Percentiles rank a stretch among this genome's conserved stretches.
Evolutionary conservation across 441 rosid species (phyloP).

Genomic region (Arabidopsis hybrid): DNA sequence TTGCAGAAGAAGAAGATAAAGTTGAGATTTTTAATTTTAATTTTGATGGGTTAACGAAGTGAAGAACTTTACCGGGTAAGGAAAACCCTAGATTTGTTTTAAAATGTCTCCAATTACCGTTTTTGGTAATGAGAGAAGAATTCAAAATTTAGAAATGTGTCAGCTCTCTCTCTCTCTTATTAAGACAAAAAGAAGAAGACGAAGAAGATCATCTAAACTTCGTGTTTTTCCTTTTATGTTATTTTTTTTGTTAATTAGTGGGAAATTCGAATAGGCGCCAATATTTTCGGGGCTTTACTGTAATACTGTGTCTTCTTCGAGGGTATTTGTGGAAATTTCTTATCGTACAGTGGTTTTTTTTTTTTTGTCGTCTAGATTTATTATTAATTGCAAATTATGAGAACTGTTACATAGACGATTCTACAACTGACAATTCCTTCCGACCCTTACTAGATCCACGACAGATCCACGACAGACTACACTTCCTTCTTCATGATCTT

Average conservation of each 20-base stretch:
- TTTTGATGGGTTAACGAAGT: not conserved
- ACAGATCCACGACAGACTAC: too few species aligned
- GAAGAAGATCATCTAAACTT: slow-evolving; percentile 18
- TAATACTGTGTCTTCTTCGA: not conserved
- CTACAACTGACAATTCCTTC: too few species aligned
- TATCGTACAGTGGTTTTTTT: too few species aligned
- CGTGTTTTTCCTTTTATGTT: not conserved
- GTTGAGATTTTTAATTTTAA: slow-evolving; percentile 16
- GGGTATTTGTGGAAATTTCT: slow-evolving; percentile 6
- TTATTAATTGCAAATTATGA: too few species aligned
- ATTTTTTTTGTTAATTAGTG: not conserved
- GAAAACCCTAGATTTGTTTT: slow-evolving; percentile 28
- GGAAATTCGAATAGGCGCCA: slow-evolving; percentile 44
- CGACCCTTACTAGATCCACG: too few species aligned
- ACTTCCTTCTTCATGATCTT: too few species aligned
- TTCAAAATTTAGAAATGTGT: not conserved
- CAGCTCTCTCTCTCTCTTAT: not conserved
- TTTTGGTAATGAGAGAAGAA: slow-evolving; percentile 19
- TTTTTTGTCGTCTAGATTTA: too few species aligned
- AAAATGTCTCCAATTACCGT: slow-evolving; percentile 2
- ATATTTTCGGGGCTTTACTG: not conserved
- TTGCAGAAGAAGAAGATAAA: slow-evolving; percentile 7
- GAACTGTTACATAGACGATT: too few species aligned
- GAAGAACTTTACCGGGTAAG: slow-evolving; percentile 29
- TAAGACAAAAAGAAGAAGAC: not conserved